Evolutionary conservation across 208 protist genomes (phyloP), one percentile per base, ranked within the genome.

Genomic region (Lotmaria passim): DNA sequence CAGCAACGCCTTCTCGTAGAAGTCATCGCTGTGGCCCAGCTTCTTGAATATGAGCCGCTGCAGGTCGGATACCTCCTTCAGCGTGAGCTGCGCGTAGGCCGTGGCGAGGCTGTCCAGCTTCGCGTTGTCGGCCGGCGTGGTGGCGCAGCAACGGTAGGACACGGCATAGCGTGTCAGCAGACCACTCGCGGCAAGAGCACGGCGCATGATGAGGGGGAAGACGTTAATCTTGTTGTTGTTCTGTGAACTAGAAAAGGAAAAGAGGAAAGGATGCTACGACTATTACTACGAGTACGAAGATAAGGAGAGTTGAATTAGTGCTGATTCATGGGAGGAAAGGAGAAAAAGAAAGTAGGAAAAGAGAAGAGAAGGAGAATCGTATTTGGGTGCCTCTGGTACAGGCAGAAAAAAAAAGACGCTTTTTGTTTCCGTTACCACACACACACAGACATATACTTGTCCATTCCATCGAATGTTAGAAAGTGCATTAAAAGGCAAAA

Each of bases 21-120:
- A 96, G 38, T 96, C 91, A 41, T 94, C 88, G 63, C 72, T 92
- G 79, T 96, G 91, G 31, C 91, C 91, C 23, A 96, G 73, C 75
- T 96, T 91, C 76, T 93, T 96, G 79, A 96, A 96, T 48, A 96
- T 90, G 57, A 89, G 84, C 24, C 89, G 88, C 78, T 96, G 91
- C 52, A 96, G 85, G 48, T 91, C 82, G 0, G 91, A 92, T 21
- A 96, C 69, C 59, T 96, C 88, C 80, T 86, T 91, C 44, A 96
- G 78, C 15, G 91, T 96, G 23, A 96, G 81, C 81, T 96, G 91
- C 33, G 88, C 78, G 78, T 93, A 94, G n/a, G 85, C 58, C 21
- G 30, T 57, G 6, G 91, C 91, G 17, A 96, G 74, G 46, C 89
- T 87, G 34, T 96, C 87, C 21, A 96, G 47, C 73, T 93, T 93